These are phyloP conservation scores for Cercophora newfieldiana DNA, from an alignment of 495 filamentous ascomycete species.

Conservation along the genomic window DNA sequence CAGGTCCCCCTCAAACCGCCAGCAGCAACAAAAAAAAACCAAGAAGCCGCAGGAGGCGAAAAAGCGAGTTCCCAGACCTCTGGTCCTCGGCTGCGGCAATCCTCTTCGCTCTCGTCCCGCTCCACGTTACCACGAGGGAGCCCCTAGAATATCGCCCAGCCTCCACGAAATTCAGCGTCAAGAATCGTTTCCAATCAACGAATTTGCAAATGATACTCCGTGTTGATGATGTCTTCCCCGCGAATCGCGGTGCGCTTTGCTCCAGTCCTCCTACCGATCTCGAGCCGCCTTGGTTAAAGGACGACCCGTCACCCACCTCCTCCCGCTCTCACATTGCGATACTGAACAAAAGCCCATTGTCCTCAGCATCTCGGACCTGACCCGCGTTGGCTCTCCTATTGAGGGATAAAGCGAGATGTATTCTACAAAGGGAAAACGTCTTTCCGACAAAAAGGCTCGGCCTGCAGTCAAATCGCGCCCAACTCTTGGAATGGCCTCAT, in stretches of 20 bases:
- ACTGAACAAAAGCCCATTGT: background rate
- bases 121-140: background rate
- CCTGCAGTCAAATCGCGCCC: background rate
- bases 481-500: conserved; percentile 13
- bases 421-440: background rate
- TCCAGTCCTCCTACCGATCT: too few relatives aligned
- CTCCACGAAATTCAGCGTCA: too few relatives aligned
- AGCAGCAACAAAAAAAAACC: background rate
- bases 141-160: background rate
- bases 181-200: too few relatives aligned
- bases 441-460: background rate
- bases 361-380: background rate
- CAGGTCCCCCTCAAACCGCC: background rate
- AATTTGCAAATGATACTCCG: too few relatives aligned
- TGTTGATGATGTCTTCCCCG: background rate
- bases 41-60: conserved; percentile 7
- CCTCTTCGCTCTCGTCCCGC: background rate
- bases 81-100: background rate
- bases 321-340: background rate
- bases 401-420: background rate
- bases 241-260: too few relatives aligned
- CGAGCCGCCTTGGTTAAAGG: background rate
- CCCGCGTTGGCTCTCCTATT: background rate
- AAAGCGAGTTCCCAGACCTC: background rate
- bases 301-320: background rate